Evolutionary conservation across 495 filamentous ascomycete species (phyloP), one percentile per base, ranked within the genome.

Genomic region (Lophiostoma macrostomum): DNA sequence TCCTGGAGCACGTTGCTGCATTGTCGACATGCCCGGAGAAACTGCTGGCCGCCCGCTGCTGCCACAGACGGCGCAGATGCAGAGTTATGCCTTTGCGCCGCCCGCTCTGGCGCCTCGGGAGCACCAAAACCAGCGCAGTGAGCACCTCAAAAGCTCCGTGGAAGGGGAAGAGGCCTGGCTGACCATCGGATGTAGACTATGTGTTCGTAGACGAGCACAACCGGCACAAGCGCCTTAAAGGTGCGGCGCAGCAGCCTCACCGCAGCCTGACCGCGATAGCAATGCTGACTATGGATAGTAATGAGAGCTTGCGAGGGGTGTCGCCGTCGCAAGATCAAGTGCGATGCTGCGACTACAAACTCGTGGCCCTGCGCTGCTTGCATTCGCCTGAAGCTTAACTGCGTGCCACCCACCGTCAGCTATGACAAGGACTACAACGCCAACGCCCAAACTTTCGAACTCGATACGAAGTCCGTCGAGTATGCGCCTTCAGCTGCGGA

Each of bases 161-260:
- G 22, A 24, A n/a, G 18, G 20, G 39, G 31, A 34, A n/a, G 23
- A 27, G 7, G 5, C 6, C 18, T 36, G 29, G 25, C 47, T 62
- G 19, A 55, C 34, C 8, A 31, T 25, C n/a, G 14, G 8, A 20
- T 42, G 31, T 30, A 96, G 91, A 96, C 65, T 98, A 96, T 86
- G 93, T 99, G 38, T 99, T 99, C 64, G 93, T 99, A 43, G 94
- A 99, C 69, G 93, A 99, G 71, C 91, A 99, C 68, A 99, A 97
- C 71, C 83, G 93, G 36, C 93, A 99, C 72, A 96, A 96, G 73
- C 79, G 93, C 57, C 73, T 97, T 47, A 99, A 99, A 76, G 91
- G 91, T 95, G 81, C 53, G 73, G 29, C 43, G 28, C 36, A 29
- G 24, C 31, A 25, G 14, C 56, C 24, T 41, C 27, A 18, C 35